Conservation (phyloP, 768 basidiomycete genomes). For the Serendipita sp. region DNA sequence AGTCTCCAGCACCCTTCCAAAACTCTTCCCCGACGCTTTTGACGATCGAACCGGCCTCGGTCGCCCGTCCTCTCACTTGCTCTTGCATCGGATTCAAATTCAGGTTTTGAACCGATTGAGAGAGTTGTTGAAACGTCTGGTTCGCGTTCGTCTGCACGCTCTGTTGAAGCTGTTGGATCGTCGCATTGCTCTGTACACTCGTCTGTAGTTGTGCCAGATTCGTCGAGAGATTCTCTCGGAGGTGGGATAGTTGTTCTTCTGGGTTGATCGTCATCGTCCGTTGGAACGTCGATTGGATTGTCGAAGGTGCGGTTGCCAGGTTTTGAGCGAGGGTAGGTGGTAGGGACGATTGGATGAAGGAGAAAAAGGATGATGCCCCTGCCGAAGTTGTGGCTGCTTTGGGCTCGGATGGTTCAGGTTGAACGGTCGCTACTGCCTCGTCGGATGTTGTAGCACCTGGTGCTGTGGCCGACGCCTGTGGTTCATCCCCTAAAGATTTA, state of each 20-base stretch:
- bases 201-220: slow-evolving; percentile 66
- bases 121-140: neutral
- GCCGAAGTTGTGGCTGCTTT: no score
- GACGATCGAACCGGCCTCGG: slow-evolving; percentile 30
- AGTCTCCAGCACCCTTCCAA: slow-evolving; percentile 36
- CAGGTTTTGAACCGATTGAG: neutral
- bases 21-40: slow-evolving; percentile 25
- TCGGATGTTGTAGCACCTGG: neutral
- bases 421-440: no score
- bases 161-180: neutral
- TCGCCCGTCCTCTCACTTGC: slow-evolving; percentile 44
- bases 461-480: slow-evolving; percentile 13
- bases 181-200: slow-evolving; percentile 20
- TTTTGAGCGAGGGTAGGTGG: no score
- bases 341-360: no score
- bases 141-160: neutral
- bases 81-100: slow-evolving; percentile 30
- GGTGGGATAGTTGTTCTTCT: slow-evolving; percentile 22
- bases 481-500: slow-evolving; percentile 12
- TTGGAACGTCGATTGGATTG: slow-evolving; percentile 46
- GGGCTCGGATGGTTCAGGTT: no score
- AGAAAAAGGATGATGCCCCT: no score
- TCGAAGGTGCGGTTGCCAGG: slow-evolving; percentile 36
- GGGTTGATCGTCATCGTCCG: slow-evolving; percentile 33
- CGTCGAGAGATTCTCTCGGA: slow-evolving; percentile 42